Conservation (phyloP, 768 basidiomycete genomes). For the Boletus pseudopeckii region DNA sequence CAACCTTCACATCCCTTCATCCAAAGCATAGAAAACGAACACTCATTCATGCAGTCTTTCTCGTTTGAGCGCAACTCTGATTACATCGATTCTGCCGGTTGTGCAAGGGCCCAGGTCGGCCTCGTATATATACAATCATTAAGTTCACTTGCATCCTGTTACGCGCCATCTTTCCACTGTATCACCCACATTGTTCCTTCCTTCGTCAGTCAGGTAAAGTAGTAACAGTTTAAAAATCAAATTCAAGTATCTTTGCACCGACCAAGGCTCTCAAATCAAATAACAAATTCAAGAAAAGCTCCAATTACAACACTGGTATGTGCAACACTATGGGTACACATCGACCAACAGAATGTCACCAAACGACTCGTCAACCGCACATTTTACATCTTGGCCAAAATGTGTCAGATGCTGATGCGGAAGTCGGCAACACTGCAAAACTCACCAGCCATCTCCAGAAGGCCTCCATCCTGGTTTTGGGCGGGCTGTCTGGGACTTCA, state of each 20-base stretch:
- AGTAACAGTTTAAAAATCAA: constrained; percentile 19
- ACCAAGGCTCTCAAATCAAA: not conserved
- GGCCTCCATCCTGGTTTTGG: constrained; percentile 61
- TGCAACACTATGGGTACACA: not conserved
- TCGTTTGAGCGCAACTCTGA: constrained; percentile 5
- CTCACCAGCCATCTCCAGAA: constrained; percentile 82
- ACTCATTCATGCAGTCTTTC: constrained; percentile 5
- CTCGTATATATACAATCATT: constrained; percentile 37
- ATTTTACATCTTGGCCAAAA: constrained; percentile 21
- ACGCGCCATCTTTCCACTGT: constrained; percentile 33
- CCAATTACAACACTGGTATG: constrained; percentile 3
- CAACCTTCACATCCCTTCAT: constrained; percentile 83
- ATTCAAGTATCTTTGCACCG: not conserved
- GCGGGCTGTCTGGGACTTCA: constrained; percentile 67
- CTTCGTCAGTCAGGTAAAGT: constrained; percentile 26
- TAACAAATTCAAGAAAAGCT: not conserved
- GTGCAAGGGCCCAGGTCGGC: constrained; percentile 21
- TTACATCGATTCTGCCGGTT: constrained; percentile 3
- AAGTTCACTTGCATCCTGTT: constrained; percentile 30
- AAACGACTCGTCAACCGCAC: not conserved
- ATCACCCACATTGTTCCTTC: constrained; percentile 24
- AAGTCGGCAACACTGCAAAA: not conserved
- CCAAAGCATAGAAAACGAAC: constrained; percentile 55
- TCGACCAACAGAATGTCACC: not conserved
- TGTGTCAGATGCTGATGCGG: not conserved